These are phyloP conservation scores for Dothidotthia symphoricarpi DNA, from an alignment of 2,329 filamentous ascomycete genomes.

Conservation along the genomic window DNA sequence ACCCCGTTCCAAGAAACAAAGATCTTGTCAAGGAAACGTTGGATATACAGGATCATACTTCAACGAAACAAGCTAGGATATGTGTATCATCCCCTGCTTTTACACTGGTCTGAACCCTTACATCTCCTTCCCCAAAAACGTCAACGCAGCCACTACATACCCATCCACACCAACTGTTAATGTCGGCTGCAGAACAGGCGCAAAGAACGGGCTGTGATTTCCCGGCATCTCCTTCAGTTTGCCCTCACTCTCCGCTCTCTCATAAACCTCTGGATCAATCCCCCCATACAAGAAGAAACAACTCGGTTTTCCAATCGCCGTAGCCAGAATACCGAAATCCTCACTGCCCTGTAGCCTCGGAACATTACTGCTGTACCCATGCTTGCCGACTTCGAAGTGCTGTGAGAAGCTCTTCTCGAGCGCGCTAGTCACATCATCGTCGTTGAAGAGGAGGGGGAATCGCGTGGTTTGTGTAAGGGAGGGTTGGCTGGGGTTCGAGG, in stretches of 20 bases:
- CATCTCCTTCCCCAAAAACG: slow-evolving; percentile 37
- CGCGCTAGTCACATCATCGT: slow-evolving; percentile 44
- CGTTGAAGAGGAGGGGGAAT: slow-evolving; percentile 56
- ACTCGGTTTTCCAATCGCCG: slow-evolving; percentile 49
- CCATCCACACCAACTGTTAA: slow-evolving; percentile 54
- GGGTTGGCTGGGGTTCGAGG: slow-evolving; percentile 47
- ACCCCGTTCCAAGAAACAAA: no score
- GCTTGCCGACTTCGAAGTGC: slow-evolving; percentile 44
- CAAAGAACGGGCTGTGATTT: slow-evolving; percentile 61
- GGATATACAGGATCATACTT: no score
- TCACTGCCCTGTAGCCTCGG: slow-evolving; percentile 52
- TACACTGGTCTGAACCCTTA: neutral
- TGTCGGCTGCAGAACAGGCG: slow-evolving; percentile 59
- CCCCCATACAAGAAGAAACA: slow-evolving; percentile 60
- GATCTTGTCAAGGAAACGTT: no score
- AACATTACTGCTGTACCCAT: slow-evolving; percentile 42
- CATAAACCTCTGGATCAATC: slow-evolving; percentile 51
- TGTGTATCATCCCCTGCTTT: no score
- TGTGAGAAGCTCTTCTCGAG: slow-evolving; percentile 47
- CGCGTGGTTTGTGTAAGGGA: slow-evolving; percentile 41
- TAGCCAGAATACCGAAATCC: slow-evolving; percentile 59
- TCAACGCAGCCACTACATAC: slow-evolving; percentile 53
- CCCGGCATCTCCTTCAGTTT: slow-evolving; percentile 53
- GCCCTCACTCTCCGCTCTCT: slow-evolving; percentile 49
- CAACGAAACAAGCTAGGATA: no score